phyloP scores from a whole-genome alignment of 2,329 filamentous ascomycete genomes.

The Teratosphaeria gauchensis region DNA sequence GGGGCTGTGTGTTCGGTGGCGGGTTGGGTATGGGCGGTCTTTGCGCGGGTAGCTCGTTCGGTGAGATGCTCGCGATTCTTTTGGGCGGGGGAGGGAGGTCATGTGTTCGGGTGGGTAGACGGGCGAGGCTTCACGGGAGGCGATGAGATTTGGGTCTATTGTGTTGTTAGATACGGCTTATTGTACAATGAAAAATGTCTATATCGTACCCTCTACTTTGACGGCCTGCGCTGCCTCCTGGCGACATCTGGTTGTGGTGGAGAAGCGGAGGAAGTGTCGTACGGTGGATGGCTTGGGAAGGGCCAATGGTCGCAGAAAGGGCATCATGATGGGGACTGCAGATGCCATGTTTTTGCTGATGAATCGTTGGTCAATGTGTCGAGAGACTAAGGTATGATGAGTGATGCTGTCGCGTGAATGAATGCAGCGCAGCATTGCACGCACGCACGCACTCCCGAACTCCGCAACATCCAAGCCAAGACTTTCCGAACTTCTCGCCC shows the following conservation, averaged over 20 bases:
- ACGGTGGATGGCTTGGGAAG: conserved; percentile 28
- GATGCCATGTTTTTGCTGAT: no score
- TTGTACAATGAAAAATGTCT: conserved; percentile 2
- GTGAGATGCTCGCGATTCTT: conserved; percentile 26
- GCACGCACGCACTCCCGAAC: background rate
- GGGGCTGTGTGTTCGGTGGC: conserved; percentile 17
- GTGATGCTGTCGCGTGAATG: background rate
- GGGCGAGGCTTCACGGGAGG: conserved; percentile 23
- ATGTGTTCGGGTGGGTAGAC: conserved; percentile 23
- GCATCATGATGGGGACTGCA: conserved; percentile 26
- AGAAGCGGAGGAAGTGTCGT: conserved; percentile 33
- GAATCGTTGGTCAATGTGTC: no score
- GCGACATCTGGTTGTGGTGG: conserved; percentile 20
- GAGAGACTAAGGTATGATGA: background rate
- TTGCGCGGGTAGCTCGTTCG: conserved; percentile 24
- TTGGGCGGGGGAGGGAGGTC: conserved; percentile 26
- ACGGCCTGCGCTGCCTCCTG: conserved; percentile 2
- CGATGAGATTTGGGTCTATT: conserved; percentile 25
- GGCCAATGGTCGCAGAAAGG: conserved; percentile 32
- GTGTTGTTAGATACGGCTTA: background rate
- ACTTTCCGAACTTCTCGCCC: background rate
- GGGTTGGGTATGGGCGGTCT: conserved; percentile 25
- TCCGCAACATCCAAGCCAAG: background rate
- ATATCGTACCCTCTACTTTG: background rate
- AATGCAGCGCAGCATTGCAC: background rate